phyloP scores from a whole-genome alignment of 2,329 filamentous ascomycete genomes.

The Paraphaeosphaeria minitans region DNA sequence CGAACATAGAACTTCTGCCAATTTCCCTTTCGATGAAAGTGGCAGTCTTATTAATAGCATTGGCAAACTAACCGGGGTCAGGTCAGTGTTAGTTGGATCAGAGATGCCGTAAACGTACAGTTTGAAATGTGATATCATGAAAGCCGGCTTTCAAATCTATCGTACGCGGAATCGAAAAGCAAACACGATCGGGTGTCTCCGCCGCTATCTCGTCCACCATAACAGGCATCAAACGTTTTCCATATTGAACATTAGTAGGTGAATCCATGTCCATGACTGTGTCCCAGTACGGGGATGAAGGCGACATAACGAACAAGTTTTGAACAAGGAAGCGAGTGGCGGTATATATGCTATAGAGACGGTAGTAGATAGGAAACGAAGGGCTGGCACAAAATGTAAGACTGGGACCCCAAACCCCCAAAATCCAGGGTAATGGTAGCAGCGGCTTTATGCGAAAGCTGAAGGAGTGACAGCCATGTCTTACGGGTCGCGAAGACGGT shows the following conservation, averaged over 20 bases:
- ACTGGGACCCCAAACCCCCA: constrained; percentile 9
- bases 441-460: constrained; percentile 19
- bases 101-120: constrained; percentile 24
- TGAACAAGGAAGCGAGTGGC: constrained; percentile 13
- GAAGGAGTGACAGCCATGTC: constrained; percentile 18
- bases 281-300: constrained; percentile 27
- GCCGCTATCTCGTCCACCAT: constrained; percentile 49
- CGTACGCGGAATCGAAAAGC: constrained; percentile 30
- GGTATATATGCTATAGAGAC: constrained; percentile 8
- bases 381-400: neutral
- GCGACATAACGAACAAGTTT: constrained; percentile 20
- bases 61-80: constrained; percentile 26
- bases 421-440: constrained; percentile 5
- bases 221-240: constrained; percentile 29
- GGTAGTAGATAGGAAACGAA: neutral
- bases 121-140: constrained; percentile 37
- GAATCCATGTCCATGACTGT: constrained; percentile 35
- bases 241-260: constrained; percentile 21
- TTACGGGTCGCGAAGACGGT: constrained; percentile 8
- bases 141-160: constrained; percentile 31
- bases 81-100: constrained; percentile 29
- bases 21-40: constrained; percentile 38
- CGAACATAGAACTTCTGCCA: constrained; percentile 34
- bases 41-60: constrained; percentile 42
- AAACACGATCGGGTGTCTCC: constrained; percentile 26